Base-by-base conservation (phyloP, 2,329 filamentous ascomycete species). In the Meredithiella fracta region DNA sequence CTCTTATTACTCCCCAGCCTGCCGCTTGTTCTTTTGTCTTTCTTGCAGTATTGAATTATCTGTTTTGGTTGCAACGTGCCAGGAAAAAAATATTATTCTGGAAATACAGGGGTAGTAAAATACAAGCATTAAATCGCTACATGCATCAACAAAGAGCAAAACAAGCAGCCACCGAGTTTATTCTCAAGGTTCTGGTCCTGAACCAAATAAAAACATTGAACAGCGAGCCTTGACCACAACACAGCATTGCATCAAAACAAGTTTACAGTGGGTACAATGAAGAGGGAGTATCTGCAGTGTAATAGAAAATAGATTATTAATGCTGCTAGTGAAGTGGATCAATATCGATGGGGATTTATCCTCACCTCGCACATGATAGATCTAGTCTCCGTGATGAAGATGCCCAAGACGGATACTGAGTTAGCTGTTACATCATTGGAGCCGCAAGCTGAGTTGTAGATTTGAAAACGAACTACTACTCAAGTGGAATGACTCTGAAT, bases 171-270 rank as follows among this genome's bases (percentile, higher is more conserved):
- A 51, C 49, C 26, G 29, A 51, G 26, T 31, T 51, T 51, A 51
- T 51, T 31, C n/a, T n/a, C 11, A 31, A 15, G 26, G 17, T 15
- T 25, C 23, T 34, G 49, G 25, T 37, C 49, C 15, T 29, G 23
- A 29, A 51, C 49, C 23, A 51, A 51, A 51, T 25, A 51, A 51
- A 51, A 51, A 51, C 49, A 51, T 51, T 51, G 49, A 51, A 50
- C 25, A 20, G n/a, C 49, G 31, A 29, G 49, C 25, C 49, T 25
- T 51, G 17, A 51, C 26, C 25, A 51, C 26, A 44, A 44, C 40
- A 44, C 40, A 15, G 20, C 40, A 44, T 44, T 44, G 40, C 40
- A 44, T 44, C 40, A 22, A 17, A 7, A 44, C 40, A 44, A 34
- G 29, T 34, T 11, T 11, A 34, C 11, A 11, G 29, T 34, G 29